Base-by-base conservation (phyloP, 441 rosid species). In the Bocquillonia castaneifolia region DNA sequence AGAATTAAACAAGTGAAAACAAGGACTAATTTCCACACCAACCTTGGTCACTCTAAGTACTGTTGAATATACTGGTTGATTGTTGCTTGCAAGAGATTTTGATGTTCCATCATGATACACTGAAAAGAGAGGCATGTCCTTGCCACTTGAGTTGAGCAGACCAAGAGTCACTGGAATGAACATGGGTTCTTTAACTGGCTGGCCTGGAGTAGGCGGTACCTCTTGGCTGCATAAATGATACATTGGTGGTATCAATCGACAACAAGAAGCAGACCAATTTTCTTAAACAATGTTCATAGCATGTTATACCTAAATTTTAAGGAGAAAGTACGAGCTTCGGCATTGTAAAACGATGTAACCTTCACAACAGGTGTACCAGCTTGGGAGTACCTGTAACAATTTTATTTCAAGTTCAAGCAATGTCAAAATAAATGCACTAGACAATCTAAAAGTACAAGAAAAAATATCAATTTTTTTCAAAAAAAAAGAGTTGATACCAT, bases 311-410 rank as follows among this genome's bases (percentile, higher is more conserved):
- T 84, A 75, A 94, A 94, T 82, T 87, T 92, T 80, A 94, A 82
- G 71, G 96, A 85, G 80, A 84, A 87, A 28, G 90, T 86, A 75
- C 22, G 83, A 74, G 89, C 84, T 69, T 87, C 94, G 53, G 91
- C 86, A 80, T 88, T 55, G 42, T 92, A 94, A 67, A 84, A 82
- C 13, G 99, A 88, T 53, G 83, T 78, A 67, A 87, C 99, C 80
- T 90, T 88, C 73, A 94, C 84, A 26, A 73, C 36, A 59, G 99
- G 99, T n/a, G 99, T 94, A 68, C 99, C 99, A 63, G 97, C 94
- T 84, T 92, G 98, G 53, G 97, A 90, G 80, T 92, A 94, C 99
- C 99, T 94, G 77, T 29, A 67, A 68, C 5, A 48, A 57, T 63
- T 78, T 48, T 12, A 17, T 68, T 25, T 26, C 28, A 68, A 52